These are phyloP conservation scores for Carnegiea gigantea DNA, from an alignment of 179 eudicot species.

Conservation along the genomic window DNA sequence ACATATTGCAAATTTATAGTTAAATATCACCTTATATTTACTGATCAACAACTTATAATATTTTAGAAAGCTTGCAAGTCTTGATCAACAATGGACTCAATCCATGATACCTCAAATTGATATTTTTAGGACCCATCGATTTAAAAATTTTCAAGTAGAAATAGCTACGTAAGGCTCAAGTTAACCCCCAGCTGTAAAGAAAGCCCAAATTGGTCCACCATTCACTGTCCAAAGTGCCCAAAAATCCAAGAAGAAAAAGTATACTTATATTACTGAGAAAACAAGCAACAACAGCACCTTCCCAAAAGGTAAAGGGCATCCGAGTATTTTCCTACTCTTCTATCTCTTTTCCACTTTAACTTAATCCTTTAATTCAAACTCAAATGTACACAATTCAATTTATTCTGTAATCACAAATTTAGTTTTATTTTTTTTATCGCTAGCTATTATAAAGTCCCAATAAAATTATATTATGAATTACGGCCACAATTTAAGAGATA, in stretches of 20 bases:
- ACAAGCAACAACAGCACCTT: slow-evolving; percentile 27
- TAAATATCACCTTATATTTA: too few relatives aligned
- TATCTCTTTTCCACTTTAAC: slow-evolving; percentile 7
- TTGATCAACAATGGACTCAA: background rate
- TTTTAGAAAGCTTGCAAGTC: background rate
- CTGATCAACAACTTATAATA: too few relatives aligned
- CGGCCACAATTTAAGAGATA: too few relatives aligned
- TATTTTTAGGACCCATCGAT: background rate
- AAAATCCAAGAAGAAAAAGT: slow-evolving; percentile 3
- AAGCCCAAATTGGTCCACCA: slow-evolving; percentile 25
- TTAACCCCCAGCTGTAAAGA: slow-evolving; percentile 34
- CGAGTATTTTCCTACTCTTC: slow-evolving; percentile 14
- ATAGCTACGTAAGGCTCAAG: slow-evolving; percentile 28
- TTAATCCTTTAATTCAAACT: background rate
- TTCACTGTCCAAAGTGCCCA: slow-evolving; percentile 22
- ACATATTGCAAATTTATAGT: too few relatives aligned
- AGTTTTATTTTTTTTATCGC: too few relatives aligned
- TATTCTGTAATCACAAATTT: too few relatives aligned
- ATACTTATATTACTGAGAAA: background rate
- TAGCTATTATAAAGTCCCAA: too few relatives aligned
- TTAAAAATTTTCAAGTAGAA: background rate
- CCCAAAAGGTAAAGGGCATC: slow-evolving; percentile 17
- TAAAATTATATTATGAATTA: too few relatives aligned
- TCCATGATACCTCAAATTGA: background rate
- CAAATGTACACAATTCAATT: background rate